Conservation (phyloP, 441 rosid species). For the Iberis amara region DNA sequence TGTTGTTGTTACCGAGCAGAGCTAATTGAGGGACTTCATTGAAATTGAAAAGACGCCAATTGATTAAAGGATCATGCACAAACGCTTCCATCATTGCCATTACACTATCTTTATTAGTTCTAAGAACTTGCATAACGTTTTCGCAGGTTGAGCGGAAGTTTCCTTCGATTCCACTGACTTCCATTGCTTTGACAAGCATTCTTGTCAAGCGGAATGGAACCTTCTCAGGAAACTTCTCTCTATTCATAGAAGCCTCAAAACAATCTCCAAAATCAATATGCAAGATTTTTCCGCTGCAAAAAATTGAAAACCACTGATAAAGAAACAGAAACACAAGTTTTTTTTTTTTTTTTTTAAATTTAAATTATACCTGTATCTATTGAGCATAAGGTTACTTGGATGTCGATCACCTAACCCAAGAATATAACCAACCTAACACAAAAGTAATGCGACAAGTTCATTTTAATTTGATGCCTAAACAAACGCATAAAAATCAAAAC, state of each 20-base stretch:
- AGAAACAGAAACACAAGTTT: constrained; percentile 16
- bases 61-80: constrained; percentile 98
- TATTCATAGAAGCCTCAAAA: constrained; percentile 97
- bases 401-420: constrained; percentile 99
- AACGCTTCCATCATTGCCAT: constrained; percentile 99
- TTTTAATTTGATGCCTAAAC: constrained; percentile 7
- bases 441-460: constrained; percentile 20
- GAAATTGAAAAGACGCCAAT: constrained; percentile 99
- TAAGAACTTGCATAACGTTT: constrained; percentile 99
- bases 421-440: constrained; percentile 93
- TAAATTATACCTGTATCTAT: constrained; percentile 72
- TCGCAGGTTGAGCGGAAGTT: constrained; percentile 97
- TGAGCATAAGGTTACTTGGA: constrained; percentile 98
- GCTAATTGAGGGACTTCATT: constrained; percentile 96
- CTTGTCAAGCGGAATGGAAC: constrained; percentile 99
- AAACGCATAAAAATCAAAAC: constrained; percentile 24
- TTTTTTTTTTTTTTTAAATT: constrained; percentile 11
- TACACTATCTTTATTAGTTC: constrained; percentile 86
- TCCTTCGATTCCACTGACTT: constrained; percentile 98
- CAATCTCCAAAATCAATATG: constrained; percentile 99
- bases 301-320: constrained; percentile 18
- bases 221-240: constrained; percentile 99
- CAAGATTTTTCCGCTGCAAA: constrained; percentile 87
- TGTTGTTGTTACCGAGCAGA: constrained; percentile 45
- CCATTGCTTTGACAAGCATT: constrained; percentile 99